phyloP scores from a whole-genome alignment of 192 early-diverging fungal genomes.

The Linnemannia elongata region DNA sequence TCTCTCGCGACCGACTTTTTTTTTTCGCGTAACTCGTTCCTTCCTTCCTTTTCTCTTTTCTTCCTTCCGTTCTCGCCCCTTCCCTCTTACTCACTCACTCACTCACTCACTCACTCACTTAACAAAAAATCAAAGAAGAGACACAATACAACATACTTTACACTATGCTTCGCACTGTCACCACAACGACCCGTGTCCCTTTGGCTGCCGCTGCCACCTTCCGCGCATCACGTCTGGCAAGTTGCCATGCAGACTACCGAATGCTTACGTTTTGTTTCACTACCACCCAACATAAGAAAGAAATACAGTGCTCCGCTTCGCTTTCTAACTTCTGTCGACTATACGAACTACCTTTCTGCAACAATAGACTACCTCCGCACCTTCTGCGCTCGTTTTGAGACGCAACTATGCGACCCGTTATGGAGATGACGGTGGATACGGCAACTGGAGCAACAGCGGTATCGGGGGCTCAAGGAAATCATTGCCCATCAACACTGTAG shows the following conservation, averaged over 20 bases:
- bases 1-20: not conserved
- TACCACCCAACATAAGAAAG: not conserved
- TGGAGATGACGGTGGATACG: constrained; percentile 39
- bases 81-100: not conserved
- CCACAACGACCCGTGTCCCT: constrained; percentile 10
- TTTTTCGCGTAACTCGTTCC: not conserved
- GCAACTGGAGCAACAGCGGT: constrained; percentile 41
- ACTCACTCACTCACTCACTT: not conserved
- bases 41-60: no score
- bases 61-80: not conserved
- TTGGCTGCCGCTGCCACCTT: not conserved
- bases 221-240: constrained; percentile 24
- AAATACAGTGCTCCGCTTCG: not conserved
- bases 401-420: constrained; percentile 49
- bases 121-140: not conserved
- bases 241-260: not conserved
- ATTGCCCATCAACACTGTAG: constrained; percentile 67
- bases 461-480: constrained; percentile 46
- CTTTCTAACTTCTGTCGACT: not conserved
- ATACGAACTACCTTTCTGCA: not conserved
- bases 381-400: constrained; percentile 33
- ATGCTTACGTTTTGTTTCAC: not conserved
- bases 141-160: not conserved
- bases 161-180: constrained; percentile 31
- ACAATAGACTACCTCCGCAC: constrained; percentile 25